These are phyloP conservation scores for Mortierella sp. DNA, from an alignment of 371 early-diverging fungal genomes.

Conservation along the genomic window DNA sequence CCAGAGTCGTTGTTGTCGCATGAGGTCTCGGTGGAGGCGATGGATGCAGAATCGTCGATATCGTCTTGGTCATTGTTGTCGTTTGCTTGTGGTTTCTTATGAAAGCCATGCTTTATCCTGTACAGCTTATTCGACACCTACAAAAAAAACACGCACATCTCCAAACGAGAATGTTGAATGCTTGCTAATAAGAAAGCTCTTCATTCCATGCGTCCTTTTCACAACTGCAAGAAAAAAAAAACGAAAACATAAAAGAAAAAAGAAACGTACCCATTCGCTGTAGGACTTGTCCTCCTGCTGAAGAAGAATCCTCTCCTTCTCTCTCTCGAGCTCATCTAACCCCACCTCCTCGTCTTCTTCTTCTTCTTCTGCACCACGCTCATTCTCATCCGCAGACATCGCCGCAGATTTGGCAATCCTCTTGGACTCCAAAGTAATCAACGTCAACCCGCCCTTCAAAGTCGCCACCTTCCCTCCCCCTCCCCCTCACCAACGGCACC, in stretches of 20 bases:
- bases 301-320: neutral
- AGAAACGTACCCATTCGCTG: neutral
- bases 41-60: neutral
- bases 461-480: neutral
- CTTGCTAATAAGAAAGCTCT: neutral
- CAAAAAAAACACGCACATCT: neutral
- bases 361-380: neutral
- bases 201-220: conserved; percentile 11
- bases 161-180: too few relatives aligned
- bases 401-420: neutral
- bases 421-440: neutral
- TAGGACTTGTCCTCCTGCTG: neutral
- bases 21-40: neutral
- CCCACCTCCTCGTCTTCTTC: neutral
- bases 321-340: neutral
- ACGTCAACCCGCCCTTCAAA: neutral
- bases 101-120: conserved; percentile 28
- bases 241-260: neutral
- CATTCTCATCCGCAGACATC: neutral
- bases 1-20: too few relatives aligned
- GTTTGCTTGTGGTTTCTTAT: neutral
- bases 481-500: neutral
- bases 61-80: neutral
- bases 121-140: conserved; percentile 31
- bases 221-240: conserved; percentile 14